Base-by-base conservation (phyloP, 306 rosid genomes). In the Sesbania bispinosa region DNA sequence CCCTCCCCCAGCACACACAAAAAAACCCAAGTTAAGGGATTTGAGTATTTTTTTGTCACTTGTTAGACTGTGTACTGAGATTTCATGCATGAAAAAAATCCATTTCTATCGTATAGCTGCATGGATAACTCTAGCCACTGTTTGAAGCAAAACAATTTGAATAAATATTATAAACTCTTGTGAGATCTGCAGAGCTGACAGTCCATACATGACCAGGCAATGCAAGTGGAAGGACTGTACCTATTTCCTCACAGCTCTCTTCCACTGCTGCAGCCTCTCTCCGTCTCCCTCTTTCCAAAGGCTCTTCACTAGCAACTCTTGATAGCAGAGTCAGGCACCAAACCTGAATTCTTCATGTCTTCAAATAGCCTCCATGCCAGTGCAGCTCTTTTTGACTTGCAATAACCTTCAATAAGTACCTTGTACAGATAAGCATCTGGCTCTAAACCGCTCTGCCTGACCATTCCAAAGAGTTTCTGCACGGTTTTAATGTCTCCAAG, bases 281-380 rank as follows among this genome's bases (percentile, higher is more conserved):
- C 50, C 96, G 81, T 79, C 83, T 85, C 73, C 90, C 93, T 92
- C 93, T 81, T 76, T 87, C 96, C 97, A 92, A 18, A 92, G 96
- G 80, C 92, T 82, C 84, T 82, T 87, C 19, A 92, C 93, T n/a
- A 92, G 88, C 81, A 89, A 72, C 59, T 89, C 92, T 81, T 92
- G 52, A 88, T 92, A 77, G 82, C 69, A 10, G 80, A 68, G 53
- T 92, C 96, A 39, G 89, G 96, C 73, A 83, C 27, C 82, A 85
- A 63, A 60, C 74, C 85, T 15, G 71, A 77, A 78, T 73, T 87
- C 73, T 83, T 87, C 87, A 85, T 69, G 72, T 92, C 97, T 81
- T 87, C 93, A 67, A 85, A 89, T 46, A 82, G 77, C 69, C 93
- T 89, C 89, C 84, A 87, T 6, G 88, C 97, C 42, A 87, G 83